Conservation (phyloP, 2,329 filamentous ascomycete species). For the Fusarium pilosicola region DNA sequence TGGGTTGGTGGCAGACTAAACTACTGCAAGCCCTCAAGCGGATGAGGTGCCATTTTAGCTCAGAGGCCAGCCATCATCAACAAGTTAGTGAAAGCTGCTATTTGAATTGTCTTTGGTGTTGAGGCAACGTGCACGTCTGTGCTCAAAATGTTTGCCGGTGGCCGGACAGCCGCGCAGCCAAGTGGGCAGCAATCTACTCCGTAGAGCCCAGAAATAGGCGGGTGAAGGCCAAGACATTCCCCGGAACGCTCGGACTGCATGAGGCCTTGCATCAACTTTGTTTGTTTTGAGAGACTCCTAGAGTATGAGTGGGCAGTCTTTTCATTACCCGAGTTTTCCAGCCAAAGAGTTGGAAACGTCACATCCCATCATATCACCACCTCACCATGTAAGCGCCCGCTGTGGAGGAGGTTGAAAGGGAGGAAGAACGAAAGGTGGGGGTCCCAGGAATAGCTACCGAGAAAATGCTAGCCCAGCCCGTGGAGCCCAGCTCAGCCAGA, state of each 20-base stretch:
- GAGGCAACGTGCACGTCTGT: constrained; percentile 17
- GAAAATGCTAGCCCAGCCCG: background rate
- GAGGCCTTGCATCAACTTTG: constrained; percentile 1
- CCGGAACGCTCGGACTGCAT: constrained; percentile 28
- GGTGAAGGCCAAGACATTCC: constrained; percentile 13
- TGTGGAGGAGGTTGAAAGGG: constrained; percentile 6
- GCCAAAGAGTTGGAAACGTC: background rate
- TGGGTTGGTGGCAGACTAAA: constrained; percentile 3
- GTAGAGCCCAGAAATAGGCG: constrained; percentile 23
- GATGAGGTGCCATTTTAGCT: constrained; percentile 5
- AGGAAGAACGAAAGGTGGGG: constrained; percentile 3
- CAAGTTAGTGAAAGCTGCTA: background rate
- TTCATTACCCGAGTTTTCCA: background rate
- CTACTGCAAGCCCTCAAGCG: constrained; percentile 38
- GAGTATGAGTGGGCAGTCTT: background rate
- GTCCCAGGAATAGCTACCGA: constrained; percentile 35
- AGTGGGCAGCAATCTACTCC: constrained; percentile 21
- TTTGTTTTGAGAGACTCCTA: background rate
- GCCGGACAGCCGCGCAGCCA: constrained; percentile 34
- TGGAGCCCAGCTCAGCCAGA: background rate
- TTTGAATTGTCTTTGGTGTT: constrained; percentile 11
- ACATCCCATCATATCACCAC: background rate
- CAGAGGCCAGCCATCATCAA: constrained; percentile 1
- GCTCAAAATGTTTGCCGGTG: constrained; percentile 20
- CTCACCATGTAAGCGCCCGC: constrained; percentile 15